These are phyloP conservation scores for Trichoderma cornu-damae DNA, from an alignment of 2,329 filamentous ascomycete genomes.

Conservation along the genomic window DNA sequence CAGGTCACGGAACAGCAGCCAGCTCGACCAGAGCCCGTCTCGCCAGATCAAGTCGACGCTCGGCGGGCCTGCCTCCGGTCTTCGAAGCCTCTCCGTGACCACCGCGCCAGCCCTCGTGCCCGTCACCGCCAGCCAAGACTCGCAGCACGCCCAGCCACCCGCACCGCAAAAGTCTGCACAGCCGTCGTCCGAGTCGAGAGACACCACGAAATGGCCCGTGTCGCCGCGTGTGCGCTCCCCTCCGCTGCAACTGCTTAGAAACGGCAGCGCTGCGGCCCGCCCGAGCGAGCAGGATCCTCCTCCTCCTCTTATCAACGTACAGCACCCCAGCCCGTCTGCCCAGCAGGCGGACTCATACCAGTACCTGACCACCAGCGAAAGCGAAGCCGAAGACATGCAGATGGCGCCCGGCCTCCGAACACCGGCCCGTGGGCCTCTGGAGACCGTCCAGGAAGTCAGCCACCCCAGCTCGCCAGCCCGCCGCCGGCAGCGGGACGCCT, in stretches of 20 bases:
- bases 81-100: slow-evolving; percentile 63
- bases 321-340: slow-evolving; percentile 45
- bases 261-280: slow-evolving; percentile 41
- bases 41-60: slow-evolving; percentile 42
- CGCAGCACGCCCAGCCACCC: slow-evolving; percentile 51
- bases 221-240: slow-evolving; percentile 75
- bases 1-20: slow-evolving; percentile 61
- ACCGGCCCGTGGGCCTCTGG: slow-evolving; percentile 61
- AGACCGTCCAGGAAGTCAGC: slow-evolving; percentile 89
- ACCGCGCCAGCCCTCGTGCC: slow-evolving; percentile 63
- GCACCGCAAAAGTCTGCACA: slow-evolving; percentile 58
- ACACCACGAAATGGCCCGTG: slow-evolving; percentile 67
- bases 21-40: slow-evolving; percentile 58
- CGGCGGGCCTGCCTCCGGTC: slow-evolving; percentile 56
- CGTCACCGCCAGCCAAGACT: slow-evolving; percentile 56
- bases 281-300: slow-evolving; percentile 49
- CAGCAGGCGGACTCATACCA: slow-evolving; percentile 37
- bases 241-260: slow-evolving; percentile 53
- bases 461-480: slow-evolving; percentile 63
- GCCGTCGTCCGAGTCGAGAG: slow-evolving; percentile 40
- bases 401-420: slow-evolving; percentile 51
- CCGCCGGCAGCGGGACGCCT: slow-evolving; percentile 36
- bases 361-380: slow-evolving; percentile 39
- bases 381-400: slow-evolving; percentile 48
- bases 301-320: slow-evolving; percentile 48